These are phyloP conservation scores for Nevesoporus exiguus DNA, from an alignment of 768 basidiomycete genomes.

Conservation along the genomic window DNA sequence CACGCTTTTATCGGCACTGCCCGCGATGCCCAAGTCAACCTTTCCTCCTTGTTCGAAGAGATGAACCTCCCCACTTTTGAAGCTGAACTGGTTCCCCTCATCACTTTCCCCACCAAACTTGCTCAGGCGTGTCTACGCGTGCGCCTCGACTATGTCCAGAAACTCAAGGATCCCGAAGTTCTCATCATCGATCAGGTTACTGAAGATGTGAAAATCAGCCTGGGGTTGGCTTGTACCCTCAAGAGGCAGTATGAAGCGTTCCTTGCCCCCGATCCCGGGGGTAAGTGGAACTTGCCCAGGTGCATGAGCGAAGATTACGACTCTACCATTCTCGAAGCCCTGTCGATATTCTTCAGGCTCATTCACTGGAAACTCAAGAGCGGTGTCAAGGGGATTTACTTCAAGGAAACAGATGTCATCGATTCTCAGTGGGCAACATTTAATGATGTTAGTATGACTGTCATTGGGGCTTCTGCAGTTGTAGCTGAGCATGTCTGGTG, in stretches of 20 bases:
- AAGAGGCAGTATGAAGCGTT: slow-evolving; percentile 95
- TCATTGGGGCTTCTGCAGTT: slow-evolving; percentile 80
- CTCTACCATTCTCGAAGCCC: slow-evolving; percentile 77
- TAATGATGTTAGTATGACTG: slow-evolving; percentile 85
- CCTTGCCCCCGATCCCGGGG: slow-evolving; percentile 77
- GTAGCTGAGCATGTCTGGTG: slow-evolving; percentile 97
- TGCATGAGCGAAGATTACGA: slow-evolving; percentile 93
- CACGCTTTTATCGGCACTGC: slow-evolving; percentile 82
- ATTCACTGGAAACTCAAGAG: slow-evolving; percentile 96
- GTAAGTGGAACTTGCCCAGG: slow-evolving; percentile 84
- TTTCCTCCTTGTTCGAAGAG: slow-evolving; percentile 69
- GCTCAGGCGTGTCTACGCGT: slow-evolving; percentile 89
- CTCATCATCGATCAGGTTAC: slow-evolving; percentile 93
- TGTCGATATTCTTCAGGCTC: slow-evolving; percentile 87
- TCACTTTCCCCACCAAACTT: slow-evolving; percentile 94
- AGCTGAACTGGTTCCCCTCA: slow-evolving; percentile 82
- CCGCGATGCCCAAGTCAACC: slow-evolving; percentile 81
- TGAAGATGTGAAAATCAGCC: slow-evolving; percentile 86
- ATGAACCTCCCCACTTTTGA: slow-evolving; percentile 94
- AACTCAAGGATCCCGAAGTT: slow-evolving; percentile 82
- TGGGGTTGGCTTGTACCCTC: slow-evolving; percentile 91
- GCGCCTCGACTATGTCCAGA: slow-evolving; percentile 84
- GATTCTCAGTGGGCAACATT: slow-evolving; percentile 96
- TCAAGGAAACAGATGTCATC: slow-evolving; percentile 97
- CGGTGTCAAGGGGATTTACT: slow-evolving; percentile 86